Evolutionary conservation across 257 asterid species (phyloP), one percentile per base, ranked within the genome.

Genomic region (Solanum appendiculatum): DNA sequence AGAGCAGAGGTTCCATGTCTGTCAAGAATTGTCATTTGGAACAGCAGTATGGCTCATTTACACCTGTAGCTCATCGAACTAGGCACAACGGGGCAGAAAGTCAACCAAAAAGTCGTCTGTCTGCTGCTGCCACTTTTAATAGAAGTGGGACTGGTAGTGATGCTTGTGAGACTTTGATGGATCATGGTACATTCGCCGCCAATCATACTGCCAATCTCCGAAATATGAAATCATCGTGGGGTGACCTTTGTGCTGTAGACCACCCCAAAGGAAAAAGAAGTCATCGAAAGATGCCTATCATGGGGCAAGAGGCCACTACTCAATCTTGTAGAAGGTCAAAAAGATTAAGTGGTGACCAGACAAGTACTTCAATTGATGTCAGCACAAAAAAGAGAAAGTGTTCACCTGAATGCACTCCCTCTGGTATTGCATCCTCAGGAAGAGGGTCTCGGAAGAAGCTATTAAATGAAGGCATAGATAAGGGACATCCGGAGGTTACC

Each of bases 41-140:
- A 87, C 90, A 92, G 85, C 92, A 89, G 73, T 90, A 60, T 83
- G 91, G n/a, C 83, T 86, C 88, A 83, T 74, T 90, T 72, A 86
- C 89, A 6, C 95, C 99, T 81, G 91, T 93, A 88, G 95, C 96
- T 87, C 91, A 86, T 88, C 94, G 93, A 87, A 96, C 98, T 77
- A 91, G 96, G 94, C 90, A 86, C 48, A 87, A 87, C 48, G 31
- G 44, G n/a, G 88, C 87, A 85, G 70, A 69, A 54, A 88, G 86
- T 84, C 82, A 68, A 66, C 87, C 86, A 82, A 89, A 90, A 87
- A 87, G 69, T 84, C 89, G 68, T 89, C 66, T 56, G 73, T 73
- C 69, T 72, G 87, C 87, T 86, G 89, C 83, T 82, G 86, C 37
- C 83, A 86, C 86, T 66, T 42, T 85, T 46, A 74, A 90, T 86